Evolutionary conservation across 2,329 filamentous ascomycete genomes (phyloP), one percentile per base, ranked within the genome.

Genomic region (Colletotrichum scovillei): DNA sequence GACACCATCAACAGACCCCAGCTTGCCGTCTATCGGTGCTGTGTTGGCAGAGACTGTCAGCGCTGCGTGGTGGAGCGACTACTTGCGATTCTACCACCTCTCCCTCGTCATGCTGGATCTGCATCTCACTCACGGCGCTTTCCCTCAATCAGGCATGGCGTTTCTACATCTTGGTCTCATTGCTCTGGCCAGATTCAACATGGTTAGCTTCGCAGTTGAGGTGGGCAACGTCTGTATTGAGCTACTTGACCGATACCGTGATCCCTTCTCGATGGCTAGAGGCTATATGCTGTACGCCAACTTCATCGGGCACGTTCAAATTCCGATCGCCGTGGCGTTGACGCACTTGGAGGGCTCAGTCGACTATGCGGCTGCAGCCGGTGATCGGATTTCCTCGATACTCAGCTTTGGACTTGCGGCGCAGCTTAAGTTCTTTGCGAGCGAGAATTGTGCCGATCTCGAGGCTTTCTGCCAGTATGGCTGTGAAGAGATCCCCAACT

Each of bases 51-150:
- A 95, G 81, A 89, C 93, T 14, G 86, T 92, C 9, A 91, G 89
- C 75, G 90, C 92, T 16, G 92, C 92, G 4, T 94, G 92, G 86
- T 95, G 94, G 94, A 91, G 88, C 53, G 90, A 95, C 76, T 86
- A 86, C 24, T 81, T 95, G 11, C 86, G 91, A n/a, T 95, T 94
- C 79, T 95, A 94, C 79, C 90, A 94, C 76, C 87, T 92, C 30
- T 86, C 90, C 0, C 83, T 95, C 16, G 87, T 91, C 73, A 90
- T 95, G 84, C 84, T 95, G 68, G 86, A 91, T 66, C 85, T 92
- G 67, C 92, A 94, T 78, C 83, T 95, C 7, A 85, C 86, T 2
- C 84, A 85, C 12, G 93, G 93, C 0, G 84, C 88, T 6, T 93
- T 93, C 75, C 90, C 93, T 5, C 93, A 95, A 79, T 91, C 91